These are phyloP conservation scores for Colletotrichum sp. DNA, from an alignment of 2,329 filamentous ascomycete genomes.

Conservation along the genomic window DNA sequence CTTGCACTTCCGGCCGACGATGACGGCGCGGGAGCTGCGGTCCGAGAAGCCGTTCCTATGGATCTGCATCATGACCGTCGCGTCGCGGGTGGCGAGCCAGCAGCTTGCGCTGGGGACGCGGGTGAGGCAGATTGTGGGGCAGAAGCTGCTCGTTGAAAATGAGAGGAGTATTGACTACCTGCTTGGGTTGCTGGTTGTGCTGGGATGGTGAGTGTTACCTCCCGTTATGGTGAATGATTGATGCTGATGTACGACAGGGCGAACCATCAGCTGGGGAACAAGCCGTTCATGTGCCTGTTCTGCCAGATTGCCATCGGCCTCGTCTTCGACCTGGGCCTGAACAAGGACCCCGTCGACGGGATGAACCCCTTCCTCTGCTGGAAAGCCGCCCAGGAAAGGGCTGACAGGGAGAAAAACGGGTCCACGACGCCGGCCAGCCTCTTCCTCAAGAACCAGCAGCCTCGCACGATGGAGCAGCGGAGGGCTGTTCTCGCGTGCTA, in stretches of 20 bases:
- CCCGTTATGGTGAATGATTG: fast-evolving
- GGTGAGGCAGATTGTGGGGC: slow-evolving; percentile 29
- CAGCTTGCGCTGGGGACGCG: slow-evolving; percentile 27
- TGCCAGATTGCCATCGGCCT: slow-evolving; percentile 48
- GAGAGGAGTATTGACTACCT: slow-evolving; percentile 32
- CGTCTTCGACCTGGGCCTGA: slow-evolving; percentile 50
- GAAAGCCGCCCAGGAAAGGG: slow-evolving; percentile 11
- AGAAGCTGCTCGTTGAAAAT: slow-evolving; percentile 27
- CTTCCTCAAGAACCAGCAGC: neutral
- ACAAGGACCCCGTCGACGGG: slow-evolving; percentile 2
- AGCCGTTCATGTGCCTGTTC: slow-evolving; percentile 50
- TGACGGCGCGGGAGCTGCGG: slow-evolving; percentile 29
- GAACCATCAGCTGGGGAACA: slow-evolving; percentile 30
- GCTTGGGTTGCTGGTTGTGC: slow-evolving; percentile 30
- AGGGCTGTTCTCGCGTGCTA: slow-evolving; percentile 24
- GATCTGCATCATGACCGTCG: slow-evolving; percentile 40
- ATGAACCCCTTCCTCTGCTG: slow-evolving; percentile 18
- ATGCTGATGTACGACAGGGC: neutral
- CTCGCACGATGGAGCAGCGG: slow-evolving; percentile 25
- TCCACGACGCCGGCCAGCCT: neutral
- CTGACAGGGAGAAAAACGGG: neutral
- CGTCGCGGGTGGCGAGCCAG: slow-evolving; percentile 24
- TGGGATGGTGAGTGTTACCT: slow-evolving; percentile 27
- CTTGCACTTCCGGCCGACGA: slow-evolving; percentile 24
- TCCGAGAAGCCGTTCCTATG: slow-evolving; percentile 40